Evolutionary conservation across 352 stramenopile genomes (phyloP), one percentile per base, ranked within the genome.

Genomic region (Phytopythium cucurbitacearum): DNA sequence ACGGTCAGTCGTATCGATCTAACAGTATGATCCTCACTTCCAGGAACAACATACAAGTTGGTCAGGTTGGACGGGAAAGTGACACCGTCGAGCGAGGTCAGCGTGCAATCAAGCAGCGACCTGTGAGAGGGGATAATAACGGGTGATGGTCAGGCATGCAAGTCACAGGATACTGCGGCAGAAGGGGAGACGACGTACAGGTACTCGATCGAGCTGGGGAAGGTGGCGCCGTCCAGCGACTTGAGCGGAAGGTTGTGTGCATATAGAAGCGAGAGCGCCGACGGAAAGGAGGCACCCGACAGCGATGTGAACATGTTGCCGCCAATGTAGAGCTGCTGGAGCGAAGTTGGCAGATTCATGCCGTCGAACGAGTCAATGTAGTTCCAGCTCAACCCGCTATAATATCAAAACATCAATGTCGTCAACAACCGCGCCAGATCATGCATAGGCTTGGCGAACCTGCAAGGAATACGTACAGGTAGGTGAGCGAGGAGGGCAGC

Each of bases 241-340:
- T 59, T 41, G 28, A 91, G 56, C 38, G 67, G 42, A 36, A 89
- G 58, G 58, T 91, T 73, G 68, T 89, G 78, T 13, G 85, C 70
- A 58, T 88, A 91, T 15, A 91, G 69, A 33, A 85, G 58, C 48
- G 71, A 81, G 16, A 89, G 65, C 5, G 63, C 60, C 45, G 69
- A 72, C 35, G 69, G 64, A 39, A 85, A 85, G 8, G 66, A 59
- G 9, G 77, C 52, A 12, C 56, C 67, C 5, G 59, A 45, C n/a
- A 91, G 65, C n/a, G 76, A 85, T 55, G 59, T 70, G 62, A 91
- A 80, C 15, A 62, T 63, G 54, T 91, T 91, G 13, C 80, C 80
- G 34, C 80, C 80, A 0, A 89, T 45, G 44, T 71, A 89, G 9
- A 91, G 50, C 36, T 88, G 59, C 37, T 57, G 73, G 57, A 89